These are phyloP conservation scores for Leersia perrieri DNA, from an alignment of 176 grass and related monocot species.

Conservation along the genomic window DNA sequence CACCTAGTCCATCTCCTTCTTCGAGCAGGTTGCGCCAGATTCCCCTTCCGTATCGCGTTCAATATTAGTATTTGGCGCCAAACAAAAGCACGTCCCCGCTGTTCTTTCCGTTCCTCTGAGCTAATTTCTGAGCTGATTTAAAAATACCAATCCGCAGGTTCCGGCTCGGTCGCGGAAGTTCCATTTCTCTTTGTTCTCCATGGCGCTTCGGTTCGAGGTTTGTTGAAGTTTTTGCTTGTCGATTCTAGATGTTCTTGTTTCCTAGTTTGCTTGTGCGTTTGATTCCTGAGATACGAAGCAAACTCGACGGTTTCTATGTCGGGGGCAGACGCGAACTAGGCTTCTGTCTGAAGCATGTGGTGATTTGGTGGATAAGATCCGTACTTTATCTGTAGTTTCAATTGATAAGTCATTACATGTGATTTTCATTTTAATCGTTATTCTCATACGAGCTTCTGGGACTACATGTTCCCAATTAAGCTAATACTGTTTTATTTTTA, in stretches of 20 bases:
- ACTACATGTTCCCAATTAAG: neutral
- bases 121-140: neutral
- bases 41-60: neutral
- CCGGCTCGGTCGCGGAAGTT: neutral
- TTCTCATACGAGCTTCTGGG: slow-evolving; percentile 6
- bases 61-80: slow-evolving; percentile 21
- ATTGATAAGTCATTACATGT: neutral
- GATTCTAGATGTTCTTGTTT: neutral
- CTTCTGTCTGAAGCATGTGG: slow-evolving; percentile 1
- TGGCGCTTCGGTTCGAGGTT: slow-evolving; percentile 79
- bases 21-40: neutral
- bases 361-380: slow-evolving; percentile 25
- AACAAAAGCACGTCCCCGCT: neutral
- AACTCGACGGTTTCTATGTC: neutral
- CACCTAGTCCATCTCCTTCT: neutral
- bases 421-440: slow-evolving; percentile 6
- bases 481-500: neutral
- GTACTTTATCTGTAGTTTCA: neutral
- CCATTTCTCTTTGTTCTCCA: slow-evolving; percentile 15
- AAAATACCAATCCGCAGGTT: neutral
- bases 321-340: neutral
- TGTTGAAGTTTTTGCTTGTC: neutral
- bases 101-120: neutral
- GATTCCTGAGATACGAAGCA: slow-evolving; percentile 1
- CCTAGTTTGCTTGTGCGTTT: neutral